These are phyloP conservation scores for Calonectria pteridis DNA, from an alignment of 2,329 filamentous ascomycete genomes.

Conservation along the genomic window DNA sequence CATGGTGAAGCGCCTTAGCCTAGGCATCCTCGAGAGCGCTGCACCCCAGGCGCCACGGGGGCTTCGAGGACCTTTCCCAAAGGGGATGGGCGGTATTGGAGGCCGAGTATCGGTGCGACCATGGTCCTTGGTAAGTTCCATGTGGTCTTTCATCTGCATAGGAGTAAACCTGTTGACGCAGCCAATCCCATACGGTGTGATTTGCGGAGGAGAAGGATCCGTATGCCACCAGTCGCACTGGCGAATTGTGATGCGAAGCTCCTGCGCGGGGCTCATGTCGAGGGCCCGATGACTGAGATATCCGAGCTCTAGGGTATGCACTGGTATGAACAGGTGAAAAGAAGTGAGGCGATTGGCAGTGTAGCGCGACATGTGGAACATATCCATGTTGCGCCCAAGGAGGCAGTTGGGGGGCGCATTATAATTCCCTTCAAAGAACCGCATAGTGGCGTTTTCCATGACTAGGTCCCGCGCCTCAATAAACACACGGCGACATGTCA, in stretches of 20 bases:
- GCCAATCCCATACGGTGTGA: conserved; percentile 24
- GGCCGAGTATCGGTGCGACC: background rate
- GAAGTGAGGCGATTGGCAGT: conserved; percentile 28
- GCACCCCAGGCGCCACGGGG: conserved; percentile 20
- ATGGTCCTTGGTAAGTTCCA: conserved; percentile 17
- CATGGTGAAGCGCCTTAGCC: conserved; percentile 23
- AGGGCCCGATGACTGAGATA: conserved; percentile 11
- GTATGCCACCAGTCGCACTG: conserved; percentile 17
- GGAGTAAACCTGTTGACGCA: conserved; percentile 3
- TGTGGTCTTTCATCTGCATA: conserved; percentile 13
- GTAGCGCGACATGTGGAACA: conserved; percentile 22
- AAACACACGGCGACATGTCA: conserved; percentile 26
- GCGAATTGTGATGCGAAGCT: conserved; percentile 23
- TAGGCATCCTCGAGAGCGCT: conserved; percentile 17
- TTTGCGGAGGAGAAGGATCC: background rate
- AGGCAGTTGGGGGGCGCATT: background rate
- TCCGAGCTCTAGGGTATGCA: conserved; percentile 1
- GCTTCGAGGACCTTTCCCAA: background rate
- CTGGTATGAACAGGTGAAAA: conserved; percentile 11
- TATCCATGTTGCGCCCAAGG: conserved; percentile 3
- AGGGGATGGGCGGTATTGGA: conserved; percentile 25
- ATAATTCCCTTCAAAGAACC: background rate
- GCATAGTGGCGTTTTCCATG: conserved; percentile 21
- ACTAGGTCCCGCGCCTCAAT: conserved; percentile 23
- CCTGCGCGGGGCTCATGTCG: conserved; percentile 19